phyloP scores from a whole-genome alignment of 2,329 filamentous ascomycete genomes.

The Colletotrichum chlorophyti region DNA sequence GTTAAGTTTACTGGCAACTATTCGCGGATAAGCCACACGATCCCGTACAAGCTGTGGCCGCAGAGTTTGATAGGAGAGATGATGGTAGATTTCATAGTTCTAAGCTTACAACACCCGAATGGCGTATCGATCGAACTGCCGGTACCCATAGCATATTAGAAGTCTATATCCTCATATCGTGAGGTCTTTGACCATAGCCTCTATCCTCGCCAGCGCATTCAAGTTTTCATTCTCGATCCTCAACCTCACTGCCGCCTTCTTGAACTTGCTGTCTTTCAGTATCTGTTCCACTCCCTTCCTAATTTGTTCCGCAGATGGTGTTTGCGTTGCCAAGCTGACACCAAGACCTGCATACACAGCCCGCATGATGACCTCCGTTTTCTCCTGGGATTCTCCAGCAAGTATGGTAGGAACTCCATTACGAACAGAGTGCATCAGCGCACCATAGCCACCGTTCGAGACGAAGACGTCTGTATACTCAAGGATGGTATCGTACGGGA shows the following conservation, averaged over 20 bases:
- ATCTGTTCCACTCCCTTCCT: background rate
- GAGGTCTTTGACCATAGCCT: slow-evolving; percentile 9
- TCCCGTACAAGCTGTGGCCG: too few species aligned
- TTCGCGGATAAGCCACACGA: too few species aligned
- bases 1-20: too few species aligned
- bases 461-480: slow-evolving; percentile 52
- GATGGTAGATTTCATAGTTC: too few species aligned
- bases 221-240: slow-evolving; percentile 8
- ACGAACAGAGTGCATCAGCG: slow-evolving; percentile 50
- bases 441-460: slow-evolving; percentile 57
- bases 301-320: slow-evolving; percentile 34
- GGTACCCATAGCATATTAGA: too few species aligned
- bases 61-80: too few species aligned
- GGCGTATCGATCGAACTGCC: too few species aligned
- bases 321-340: slow-evolving; percentile 48
- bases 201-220: slow-evolving; percentile 5
- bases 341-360: slow-evolving; percentile 51
- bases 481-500: slow-evolving; percentile 55
- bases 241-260: slow-evolving; percentile 14
- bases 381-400: slow-evolving; percentile 49
- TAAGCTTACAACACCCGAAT: too few species aligned
- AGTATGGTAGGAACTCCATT: slow-evolving; percentile 56
- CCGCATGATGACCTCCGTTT: slow-evolving; percentile 47
- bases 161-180: too few species aligned
- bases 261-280: slow-evolving; percentile 11